A percentile compares a stretch with the other conserved stretches of the same genome.
Evolutionary conservation across 1,139 yeast genomes (phyloP).

Genomic region (Diutina neorugosa): DNA sequence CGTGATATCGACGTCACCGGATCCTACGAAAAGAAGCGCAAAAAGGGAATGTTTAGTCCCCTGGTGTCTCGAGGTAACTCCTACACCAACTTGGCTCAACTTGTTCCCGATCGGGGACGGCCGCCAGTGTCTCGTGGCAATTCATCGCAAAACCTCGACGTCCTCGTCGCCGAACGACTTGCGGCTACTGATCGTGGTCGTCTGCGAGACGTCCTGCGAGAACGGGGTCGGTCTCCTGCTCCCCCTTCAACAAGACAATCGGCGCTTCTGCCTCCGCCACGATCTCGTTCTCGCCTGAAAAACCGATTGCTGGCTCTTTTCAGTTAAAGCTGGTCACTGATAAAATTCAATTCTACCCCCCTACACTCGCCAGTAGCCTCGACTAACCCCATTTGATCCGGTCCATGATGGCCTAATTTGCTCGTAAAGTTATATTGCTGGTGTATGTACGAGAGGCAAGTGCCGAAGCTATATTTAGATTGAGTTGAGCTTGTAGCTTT

Average conservation of each 20-base stretch:
- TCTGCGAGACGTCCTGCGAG: not conserved
- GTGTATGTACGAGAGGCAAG: too few species aligned
- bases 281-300: constrained; percentile 1
- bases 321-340: not conserved
- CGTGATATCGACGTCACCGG: constrained; percentile 9
- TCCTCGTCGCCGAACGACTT: not conserved
- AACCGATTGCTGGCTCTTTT: not conserved
- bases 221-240: not conserved
- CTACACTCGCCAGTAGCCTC: too few species aligned
- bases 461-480: too few species aligned
- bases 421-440: too few species aligned
- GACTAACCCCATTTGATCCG: too few species aligned
- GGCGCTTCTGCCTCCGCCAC: not conserved
- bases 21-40: constrained; percentile 8
- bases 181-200: not conserved
- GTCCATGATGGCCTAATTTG: too few species aligned
- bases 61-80: not conserved
- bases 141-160: not conserved
- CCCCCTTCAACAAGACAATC: not conserved
- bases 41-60: not conserved
- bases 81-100: not conserved
- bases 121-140: not conserved
- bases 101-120: not conserved
- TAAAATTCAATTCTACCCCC: too few species aligned
- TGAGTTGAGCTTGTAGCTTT: too few species aligned